phyloP scores from a whole-genome alignment of 441 rosid species.

The Jatropha multifida region DNA sequence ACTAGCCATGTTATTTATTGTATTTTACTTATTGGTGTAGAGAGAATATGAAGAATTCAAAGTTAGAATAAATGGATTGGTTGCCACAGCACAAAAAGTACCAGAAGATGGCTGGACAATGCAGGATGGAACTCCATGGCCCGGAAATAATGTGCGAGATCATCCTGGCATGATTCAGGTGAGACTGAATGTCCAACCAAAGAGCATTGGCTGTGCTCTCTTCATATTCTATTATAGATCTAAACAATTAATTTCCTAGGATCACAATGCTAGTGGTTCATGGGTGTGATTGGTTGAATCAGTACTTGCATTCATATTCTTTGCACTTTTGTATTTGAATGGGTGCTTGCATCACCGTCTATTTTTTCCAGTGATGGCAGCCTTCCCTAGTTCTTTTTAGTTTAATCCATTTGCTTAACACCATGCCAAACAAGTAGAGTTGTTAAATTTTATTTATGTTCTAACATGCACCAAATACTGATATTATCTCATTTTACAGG shows the following conservation, averaged over 20 bases:
- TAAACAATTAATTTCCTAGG: not conserved
- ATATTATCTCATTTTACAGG: conserved; percentile 39
- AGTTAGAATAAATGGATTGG: conserved; percentile 80
- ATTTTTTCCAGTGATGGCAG: too few species aligned
- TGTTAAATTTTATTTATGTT: not conserved
- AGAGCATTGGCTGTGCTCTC: not conserved
- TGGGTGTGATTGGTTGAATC: not conserved
- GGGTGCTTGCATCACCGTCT: not conserved
- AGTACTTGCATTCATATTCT: not conserved
- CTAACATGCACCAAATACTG: not conserved
- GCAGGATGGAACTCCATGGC: conserved; percentile 99
- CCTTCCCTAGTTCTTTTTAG: too few species aligned
- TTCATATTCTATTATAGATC: not conserved
- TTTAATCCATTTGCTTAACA: not conserved
- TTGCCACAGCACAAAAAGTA: conserved; percentile 85
- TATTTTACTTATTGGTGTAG: conserved; percentile 38
- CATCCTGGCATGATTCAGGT: conserved; percentile 99
- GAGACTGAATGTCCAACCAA: conserved; percentile 16
- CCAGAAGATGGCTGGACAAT: conserved; percentile 99
- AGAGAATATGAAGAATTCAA: conserved; percentile 97
- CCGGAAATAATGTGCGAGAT: conserved; percentile 88
- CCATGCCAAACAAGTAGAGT: not conserved
- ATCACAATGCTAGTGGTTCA: not conserved
- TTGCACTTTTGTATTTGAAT: not conserved
- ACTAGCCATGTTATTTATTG: not conserved